Percentiles rank a stretch among this genome's conserved stretches.
phyloP scores from a whole-genome alignment of 352 stramenopile species.

The Phytophthora pisi region DNA sequence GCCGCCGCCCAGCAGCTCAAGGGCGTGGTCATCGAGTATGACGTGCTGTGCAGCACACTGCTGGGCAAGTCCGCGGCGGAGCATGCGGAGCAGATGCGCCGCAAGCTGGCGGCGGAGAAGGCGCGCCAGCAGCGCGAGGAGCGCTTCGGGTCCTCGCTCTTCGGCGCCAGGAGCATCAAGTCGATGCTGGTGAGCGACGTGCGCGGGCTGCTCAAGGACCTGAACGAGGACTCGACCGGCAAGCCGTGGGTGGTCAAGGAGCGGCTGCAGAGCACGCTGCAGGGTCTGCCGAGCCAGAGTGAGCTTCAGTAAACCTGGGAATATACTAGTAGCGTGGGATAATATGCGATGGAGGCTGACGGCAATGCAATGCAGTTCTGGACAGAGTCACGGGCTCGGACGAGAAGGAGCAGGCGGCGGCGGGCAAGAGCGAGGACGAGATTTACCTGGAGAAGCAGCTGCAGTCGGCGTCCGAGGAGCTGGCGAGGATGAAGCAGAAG shows the following conservation, averaged over 20 bases:
- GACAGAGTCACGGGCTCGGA: slow-evolving; percentile 52
- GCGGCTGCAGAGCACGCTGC: slow-evolving; percentile 62
- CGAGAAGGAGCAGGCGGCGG: slow-evolving; percentile 19
- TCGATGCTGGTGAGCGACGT: slow-evolving; percentile 73
- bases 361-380: slow-evolving; percentile 29
- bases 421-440: slow-evolving; percentile 54
- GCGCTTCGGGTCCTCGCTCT: slow-evolving; percentile 34
- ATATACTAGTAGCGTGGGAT: not conserved
- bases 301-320: slow-evolving; percentile 3
- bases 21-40: slow-evolving; percentile 78
- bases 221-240: slow-evolving; percentile 65
- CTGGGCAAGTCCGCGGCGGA: slow-evolving; percentile 48
- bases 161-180: slow-evolving; percentile 36
- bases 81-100: slow-evolving; percentile 37
- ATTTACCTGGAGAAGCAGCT: slow-evolving; percentile 65
- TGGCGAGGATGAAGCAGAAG: slow-evolving; percentile 33
- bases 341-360: not conserved
- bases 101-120: slow-evolving; percentile 24
- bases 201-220: slow-evolving; percentile 61
- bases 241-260: slow-evolving; percentile 73
- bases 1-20: slow-evolving; percentile 74
- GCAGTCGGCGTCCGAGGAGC: slow-evolving; percentile 42
- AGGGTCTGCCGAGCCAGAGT: slow-evolving; percentile 66
- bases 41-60: slow-evolving; percentile 76
- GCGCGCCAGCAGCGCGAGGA: slow-evolving; percentile 22